Evolutionary conservation across 257 asterid genomes (phyloP).

Genomic region (Rehmannia glutinosa): DNA sequence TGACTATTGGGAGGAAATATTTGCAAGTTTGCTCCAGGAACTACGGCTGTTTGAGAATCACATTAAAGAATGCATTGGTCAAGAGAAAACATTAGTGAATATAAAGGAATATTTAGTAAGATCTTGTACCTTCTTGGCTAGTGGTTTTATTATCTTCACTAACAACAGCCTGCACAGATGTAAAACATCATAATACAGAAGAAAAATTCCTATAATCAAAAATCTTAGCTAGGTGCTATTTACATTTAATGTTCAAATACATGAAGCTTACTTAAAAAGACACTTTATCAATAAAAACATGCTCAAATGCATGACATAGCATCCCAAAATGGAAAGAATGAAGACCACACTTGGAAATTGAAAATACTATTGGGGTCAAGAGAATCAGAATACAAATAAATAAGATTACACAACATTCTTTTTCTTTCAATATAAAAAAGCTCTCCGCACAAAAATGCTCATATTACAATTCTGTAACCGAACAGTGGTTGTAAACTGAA

Average conservation of each 20-base stretch:
- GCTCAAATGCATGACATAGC: not conserved
- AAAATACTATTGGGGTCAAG: not conserved
- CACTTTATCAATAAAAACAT: not conserved
- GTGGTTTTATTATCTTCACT: constrained; percentile 51
- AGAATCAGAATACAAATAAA: not conserved
- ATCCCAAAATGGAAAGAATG: not conserved
- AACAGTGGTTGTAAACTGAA: not conserved
- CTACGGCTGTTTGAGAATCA: constrained; percentile 30
- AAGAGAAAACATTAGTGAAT: not conserved
- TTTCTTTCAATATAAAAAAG: not conserved
- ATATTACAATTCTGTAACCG: not conserved
- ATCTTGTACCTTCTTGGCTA: constrained; percentile 46
- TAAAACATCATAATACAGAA: constrained; percentile 1
- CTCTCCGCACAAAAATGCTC: not conserved
- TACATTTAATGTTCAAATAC: not conserved
- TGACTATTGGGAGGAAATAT: constrained; percentile 72
- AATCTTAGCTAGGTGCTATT: not conserved
- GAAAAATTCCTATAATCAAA: constrained; percentile 5
- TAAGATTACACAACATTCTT: not conserved
- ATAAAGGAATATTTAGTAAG: not conserved
- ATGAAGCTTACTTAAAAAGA: not conserved
- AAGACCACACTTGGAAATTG: not conserved
- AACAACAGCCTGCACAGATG: constrained; percentile 69
- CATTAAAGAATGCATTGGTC: not conserved
- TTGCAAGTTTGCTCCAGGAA: constrained; percentile 76